phyloP scores from a whole-genome alignment of 345 rosid genomes.

The Noccaea caerulescens region DNA sequence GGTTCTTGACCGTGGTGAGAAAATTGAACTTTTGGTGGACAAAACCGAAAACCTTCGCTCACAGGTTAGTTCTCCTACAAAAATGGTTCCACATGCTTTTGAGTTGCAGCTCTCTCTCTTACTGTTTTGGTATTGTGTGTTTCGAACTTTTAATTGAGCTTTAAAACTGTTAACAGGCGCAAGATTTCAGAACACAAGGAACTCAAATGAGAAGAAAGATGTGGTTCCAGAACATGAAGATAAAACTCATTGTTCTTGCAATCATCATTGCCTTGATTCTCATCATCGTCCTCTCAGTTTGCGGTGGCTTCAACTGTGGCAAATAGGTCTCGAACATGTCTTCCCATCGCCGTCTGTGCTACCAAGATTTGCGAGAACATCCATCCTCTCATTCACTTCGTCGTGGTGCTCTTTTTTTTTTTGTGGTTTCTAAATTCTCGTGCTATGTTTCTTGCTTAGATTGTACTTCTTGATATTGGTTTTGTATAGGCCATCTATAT shows the following conservation, averaged over 20 bases:
- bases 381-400: slow-evolving; percentile 24
- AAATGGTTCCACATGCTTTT: slow-evolving; percentile 25
- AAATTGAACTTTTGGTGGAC: slow-evolving; percentile 89
- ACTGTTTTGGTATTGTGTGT: not conserved
- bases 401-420: slow-evolving; percentile 20
- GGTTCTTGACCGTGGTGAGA: slow-evolving; percentile 96
- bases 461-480: slow-evolving; percentile 36
- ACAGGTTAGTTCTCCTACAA: slow-evolving; percentile 57
- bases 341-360: not conserved
- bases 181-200: slow-evolving; percentile 84
- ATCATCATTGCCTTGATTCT: slow-evolving; percentile 76
- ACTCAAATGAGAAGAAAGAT: slow-evolving; percentile 85
- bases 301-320: slow-evolving; percentile 84
- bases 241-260: slow-evolving; percentile 79
- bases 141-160: not conserved
- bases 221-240: slow-evolving; percentile 98
- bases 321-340: slow-evolving; percentile 29
- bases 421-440: slow-evolving; percentile 31
- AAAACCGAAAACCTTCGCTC: slow-evolving; percentile 94
- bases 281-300: slow-evolving; percentile 70
- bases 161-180: slow-evolving; percentile 57
- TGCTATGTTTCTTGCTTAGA: slow-evolving; percentile 37
- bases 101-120: not conserved
- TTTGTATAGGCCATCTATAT: slow-evolving; percentile 42
- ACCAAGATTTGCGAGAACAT: slow-evolving; percentile 32